These are phyloP conservation scores for Hygrophila difformis DNA, from an alignment of 257 asterid species.

Conservation along the genomic window DNA sequence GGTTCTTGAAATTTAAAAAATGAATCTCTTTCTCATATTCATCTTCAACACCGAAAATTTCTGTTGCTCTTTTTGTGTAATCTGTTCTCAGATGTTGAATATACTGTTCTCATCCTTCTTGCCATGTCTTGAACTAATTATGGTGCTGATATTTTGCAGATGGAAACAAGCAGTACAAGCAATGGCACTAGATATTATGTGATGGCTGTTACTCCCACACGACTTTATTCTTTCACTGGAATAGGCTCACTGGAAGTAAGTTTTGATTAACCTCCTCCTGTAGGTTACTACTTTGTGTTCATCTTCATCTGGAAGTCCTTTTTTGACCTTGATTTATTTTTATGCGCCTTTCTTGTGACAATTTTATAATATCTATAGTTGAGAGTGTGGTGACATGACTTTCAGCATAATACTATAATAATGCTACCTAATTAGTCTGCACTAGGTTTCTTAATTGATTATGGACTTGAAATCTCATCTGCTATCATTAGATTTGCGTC, in stretches of 20 bases:
- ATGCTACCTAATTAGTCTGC: background rate
- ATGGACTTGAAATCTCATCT: conserved; percentile 3
- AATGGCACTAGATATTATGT: conserved; percentile 73
- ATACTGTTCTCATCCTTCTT: conserved; percentile 12
- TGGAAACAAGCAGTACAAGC: conserved; percentile 67
- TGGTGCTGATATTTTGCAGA: conserved; percentile 30
- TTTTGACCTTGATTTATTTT: too few species aligned
- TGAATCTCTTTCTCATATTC: too few species aligned
- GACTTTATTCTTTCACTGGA: conserved; percentile 96
- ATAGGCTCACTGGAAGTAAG: conserved; percentile 79
- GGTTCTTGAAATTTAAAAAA: too few species aligned
- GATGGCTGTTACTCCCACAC: conserved; percentile 98
- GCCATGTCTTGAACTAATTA: conserved; percentile 3
- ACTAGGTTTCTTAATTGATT: background rate
- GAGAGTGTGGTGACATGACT: background rate
- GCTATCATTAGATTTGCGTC: background rate
- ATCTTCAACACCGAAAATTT: too few species aligned
- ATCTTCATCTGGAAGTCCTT: background rate
- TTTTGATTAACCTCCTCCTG: conserved; percentile 13
- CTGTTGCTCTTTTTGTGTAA: too few species aligned
- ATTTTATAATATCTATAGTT: background rate
- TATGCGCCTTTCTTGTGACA: too few species aligned
- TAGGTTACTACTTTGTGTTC: conserved; percentile 4
- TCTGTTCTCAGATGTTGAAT: conserved; percentile 10
- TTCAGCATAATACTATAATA: background rate